phyloP scores from a whole-genome alignment of 495 filamentous ascomycete species.

The Podospora comata region DNA sequence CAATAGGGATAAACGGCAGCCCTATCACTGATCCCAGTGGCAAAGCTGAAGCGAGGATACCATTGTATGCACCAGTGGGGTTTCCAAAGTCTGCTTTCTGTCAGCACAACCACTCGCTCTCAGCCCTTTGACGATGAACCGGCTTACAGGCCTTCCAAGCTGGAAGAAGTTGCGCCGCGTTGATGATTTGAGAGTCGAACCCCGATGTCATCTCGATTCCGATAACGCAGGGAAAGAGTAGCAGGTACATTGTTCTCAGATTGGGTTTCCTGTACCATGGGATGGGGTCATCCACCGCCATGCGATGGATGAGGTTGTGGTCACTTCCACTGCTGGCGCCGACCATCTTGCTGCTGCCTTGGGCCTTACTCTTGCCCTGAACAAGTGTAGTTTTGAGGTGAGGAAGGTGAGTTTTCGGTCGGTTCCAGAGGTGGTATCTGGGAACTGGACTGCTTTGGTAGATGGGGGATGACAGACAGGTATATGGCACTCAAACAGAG shows the following conservation, averaged over 20 bases:
- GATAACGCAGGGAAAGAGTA: constrained; percentile 64
- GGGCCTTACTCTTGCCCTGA: not conserved
- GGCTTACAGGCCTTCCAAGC: constrained; percentile 57
- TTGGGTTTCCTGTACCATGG: constrained; percentile 64
- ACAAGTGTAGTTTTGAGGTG: not conserved
- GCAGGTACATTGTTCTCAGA: constrained; percentile 56
- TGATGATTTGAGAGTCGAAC: constrained; percentile 70
- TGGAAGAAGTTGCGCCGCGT: constrained; percentile 58
- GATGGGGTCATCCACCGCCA: constrained; percentile 53
- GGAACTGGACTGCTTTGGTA: not conserved
- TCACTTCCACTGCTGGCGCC: constrained; percentile 27
- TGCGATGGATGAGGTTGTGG: constrained; percentile 51
- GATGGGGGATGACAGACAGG: not conserved
- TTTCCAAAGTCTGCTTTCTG: constrained; percentile 38
- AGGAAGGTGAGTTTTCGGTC: not conserved
- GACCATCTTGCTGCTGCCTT: constrained; percentile 39
- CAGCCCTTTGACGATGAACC: constrained; percentile 22
- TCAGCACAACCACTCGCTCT: not conserved
- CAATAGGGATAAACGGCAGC: constrained; percentile 57
- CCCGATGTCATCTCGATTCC: constrained; percentile 71
- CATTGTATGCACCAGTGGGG: constrained; percentile 44
- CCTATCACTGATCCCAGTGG: constrained; percentile 47
- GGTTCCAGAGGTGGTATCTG: not conserved
- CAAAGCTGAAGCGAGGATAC: constrained; percentile 44
- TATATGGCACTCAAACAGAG: not conserved